A percentile compares a stretch with the other conserved stretches of the same genome.
phyloP scores from a whole-genome alignment of 148 eudicot genomes.

The Amaranthus cruentus region DNA sequence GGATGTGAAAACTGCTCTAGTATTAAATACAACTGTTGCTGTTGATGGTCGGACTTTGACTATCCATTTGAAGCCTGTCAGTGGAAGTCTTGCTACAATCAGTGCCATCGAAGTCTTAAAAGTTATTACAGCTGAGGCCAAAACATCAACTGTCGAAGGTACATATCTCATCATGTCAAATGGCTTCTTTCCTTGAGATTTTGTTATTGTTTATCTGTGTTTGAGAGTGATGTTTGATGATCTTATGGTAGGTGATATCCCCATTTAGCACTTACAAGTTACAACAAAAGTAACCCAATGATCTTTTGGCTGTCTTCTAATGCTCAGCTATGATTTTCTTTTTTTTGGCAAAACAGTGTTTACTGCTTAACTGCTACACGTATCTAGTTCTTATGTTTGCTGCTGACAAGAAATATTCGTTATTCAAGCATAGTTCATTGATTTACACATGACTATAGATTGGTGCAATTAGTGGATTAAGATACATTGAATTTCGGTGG shows the following conservation, averaged over 20 bases:
- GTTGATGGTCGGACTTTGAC: constrained; percentile 79
- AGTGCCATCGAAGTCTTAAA: constrained; percentile 82
- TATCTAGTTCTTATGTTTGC: neutral
- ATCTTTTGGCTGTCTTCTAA: neutral
- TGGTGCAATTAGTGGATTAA: neutral
- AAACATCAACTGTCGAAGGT: constrained; percentile 79
- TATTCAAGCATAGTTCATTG: neutral
- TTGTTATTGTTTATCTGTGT: neutral
- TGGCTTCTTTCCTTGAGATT: constrained; percentile 1
- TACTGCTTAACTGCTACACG: neutral
- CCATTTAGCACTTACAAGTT: neutral
- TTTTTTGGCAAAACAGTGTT: neutral
- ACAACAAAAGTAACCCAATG: neutral
- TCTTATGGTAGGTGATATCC: neutral
- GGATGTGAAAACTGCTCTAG: constrained; percentile 59
- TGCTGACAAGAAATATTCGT: neutral
- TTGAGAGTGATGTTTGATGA: neutral
- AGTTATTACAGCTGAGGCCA: constrained; percentile 66
- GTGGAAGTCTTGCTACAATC: constrained; percentile 59
- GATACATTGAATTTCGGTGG: neutral
- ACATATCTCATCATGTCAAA: constrained; percentile 11
- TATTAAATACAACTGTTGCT: constrained; percentile 73
- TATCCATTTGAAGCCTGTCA: constrained; percentile 54
- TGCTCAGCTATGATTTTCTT: neutral
- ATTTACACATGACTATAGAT: neutral